These are phyloP conservation scores for Epichloe glyceriae DNA, from an alignment of 2,329 filamentous ascomycete genomes.

Conservation along the genomic window DNA sequence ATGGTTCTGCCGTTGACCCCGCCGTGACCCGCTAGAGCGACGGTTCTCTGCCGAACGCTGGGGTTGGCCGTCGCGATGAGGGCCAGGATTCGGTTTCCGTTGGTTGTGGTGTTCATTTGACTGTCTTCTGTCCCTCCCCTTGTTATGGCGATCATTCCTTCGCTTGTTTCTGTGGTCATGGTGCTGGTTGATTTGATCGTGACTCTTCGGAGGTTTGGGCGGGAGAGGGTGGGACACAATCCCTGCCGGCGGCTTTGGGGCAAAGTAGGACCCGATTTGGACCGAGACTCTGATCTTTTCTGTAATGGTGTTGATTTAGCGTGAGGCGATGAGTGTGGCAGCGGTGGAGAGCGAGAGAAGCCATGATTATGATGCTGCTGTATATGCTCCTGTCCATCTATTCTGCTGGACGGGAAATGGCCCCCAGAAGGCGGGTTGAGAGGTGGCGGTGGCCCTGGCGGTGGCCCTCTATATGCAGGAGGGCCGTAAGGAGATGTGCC, in stretches of 20 bases:
- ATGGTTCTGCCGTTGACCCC: conserved; percentile 2
- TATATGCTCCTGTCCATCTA: conserved; percentile 3
- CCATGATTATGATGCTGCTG: conserved; percentile 1
- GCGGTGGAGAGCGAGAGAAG: conserved; percentile 4
- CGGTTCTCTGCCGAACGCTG: conserved; percentile 1
- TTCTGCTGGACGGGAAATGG: neutral
- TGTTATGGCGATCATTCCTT: conserved; percentile 20
- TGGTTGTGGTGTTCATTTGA: conserved; percentile 3
- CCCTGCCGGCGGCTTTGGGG: conserved; percentile 7
- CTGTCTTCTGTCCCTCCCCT: conserved; percentile 14
- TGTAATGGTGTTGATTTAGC: neutral
- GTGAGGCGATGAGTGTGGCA: neutral
- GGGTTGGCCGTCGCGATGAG: neutral
- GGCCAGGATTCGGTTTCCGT: neutral
- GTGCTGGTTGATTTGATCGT: conserved; percentile 15
- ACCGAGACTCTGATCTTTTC: neutral
- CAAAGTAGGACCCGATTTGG: conserved; percentile 1
- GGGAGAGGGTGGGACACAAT: conserved; percentile 15
- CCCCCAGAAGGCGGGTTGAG: conserved; percentile 4
- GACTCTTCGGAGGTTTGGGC: conserved; percentile 19
- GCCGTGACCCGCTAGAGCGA: conserved; percentile 1
- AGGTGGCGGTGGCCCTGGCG: conserved; percentile 3
- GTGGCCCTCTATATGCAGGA: conserved; percentile 6
- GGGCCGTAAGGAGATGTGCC: conserved; percentile 7
- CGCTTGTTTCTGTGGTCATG: conserved; percentile 19